Conservation (phyloP, 345 rosid genomes). For the Sapria himalayana region DNA sequence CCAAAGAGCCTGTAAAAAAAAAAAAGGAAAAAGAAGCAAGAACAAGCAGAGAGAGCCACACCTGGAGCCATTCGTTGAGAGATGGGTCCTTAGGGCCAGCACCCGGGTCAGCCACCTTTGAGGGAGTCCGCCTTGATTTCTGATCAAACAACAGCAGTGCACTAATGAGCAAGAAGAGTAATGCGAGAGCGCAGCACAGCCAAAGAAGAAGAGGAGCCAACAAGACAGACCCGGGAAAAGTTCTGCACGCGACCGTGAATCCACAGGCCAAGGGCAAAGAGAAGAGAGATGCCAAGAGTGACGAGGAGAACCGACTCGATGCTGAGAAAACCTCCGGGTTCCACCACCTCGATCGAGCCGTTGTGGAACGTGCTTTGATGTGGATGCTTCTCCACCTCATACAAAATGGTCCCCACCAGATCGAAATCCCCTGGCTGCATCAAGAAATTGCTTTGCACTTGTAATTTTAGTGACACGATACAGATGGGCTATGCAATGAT, state of each 20-base stretch:
- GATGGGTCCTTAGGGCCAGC: conserved; percentile 47
- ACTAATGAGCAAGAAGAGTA: too few species aligned
- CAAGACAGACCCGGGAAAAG: conserved; percentile 43
- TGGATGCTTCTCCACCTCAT: conserved; percentile 62
- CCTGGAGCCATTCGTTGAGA: conserved; percentile 95
- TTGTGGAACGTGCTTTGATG: conserved; percentile 57
- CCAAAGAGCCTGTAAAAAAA: background rate
- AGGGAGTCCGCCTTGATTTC: conserved; percentile 65
- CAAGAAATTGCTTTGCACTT: too few species aligned
- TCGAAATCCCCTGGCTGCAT: conserved; percentile 76
- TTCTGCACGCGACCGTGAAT: conserved; percentile 42
- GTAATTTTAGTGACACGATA: too few species aligned
- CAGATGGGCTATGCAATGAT: too few species aligned
- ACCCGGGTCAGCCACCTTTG: conserved; percentile 87
- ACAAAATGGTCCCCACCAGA: conserved; percentile 62
- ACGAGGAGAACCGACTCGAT: conserved; percentile 75
- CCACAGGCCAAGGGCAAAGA: conserved; percentile 44
- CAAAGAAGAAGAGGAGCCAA: too few species aligned
- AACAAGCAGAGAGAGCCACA: too few species aligned
- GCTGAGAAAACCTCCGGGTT: conserved; percentile 54
- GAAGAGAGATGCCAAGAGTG: conserved; percentile 46
- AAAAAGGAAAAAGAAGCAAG: background rate
- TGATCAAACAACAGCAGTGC: conserved; percentile 8
- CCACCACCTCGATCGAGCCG: conserved; percentile 84
- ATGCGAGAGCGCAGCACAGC: too few species aligned